Base-by-base conservation (phyloP, 176 grass and related monocot species). In the Aegilops longissima region DNA sequence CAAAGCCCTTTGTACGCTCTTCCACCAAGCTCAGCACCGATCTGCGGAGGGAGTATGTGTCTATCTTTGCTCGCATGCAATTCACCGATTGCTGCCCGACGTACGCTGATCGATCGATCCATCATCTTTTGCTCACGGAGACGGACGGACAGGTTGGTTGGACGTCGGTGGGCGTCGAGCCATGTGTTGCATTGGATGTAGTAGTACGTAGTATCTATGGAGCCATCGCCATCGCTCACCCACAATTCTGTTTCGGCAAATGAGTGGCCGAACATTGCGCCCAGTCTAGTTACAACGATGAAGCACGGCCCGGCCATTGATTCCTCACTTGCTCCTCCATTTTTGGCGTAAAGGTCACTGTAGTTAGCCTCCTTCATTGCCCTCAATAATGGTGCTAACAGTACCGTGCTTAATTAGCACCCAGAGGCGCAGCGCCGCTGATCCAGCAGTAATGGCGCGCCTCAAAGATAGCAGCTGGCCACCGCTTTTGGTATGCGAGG, bases 401-500 rank as follows among this genome's bases (percentile, higher is more conserved):
- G 6, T 59, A 59, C 56, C 56, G 18, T 9, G 56, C 56, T 21
- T 59, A 21, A 59, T 59, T 59, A 42, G 11, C 70, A 42, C 70
- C 70, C 42, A 25, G 70, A 73, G 70, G 23, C 70, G 70, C 70
- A 71, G 17, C 68, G 34, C 35, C 49, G 49, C 49, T 52, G 68
- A 59, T 35, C 45, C 3, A 4, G 66, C 59, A 87, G 80, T 87
- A 87, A 87, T 82, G 88, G 78, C 71, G 88, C 38, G 70, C 36
- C 21, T 77, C 68, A 30, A 77, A 18, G 35, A 66, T 87, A 51
- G 66, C 56, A 20, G 36, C 80, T 29, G 49, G 39, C 54, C 86
- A 68, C 71, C 86, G 25, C 59, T 51, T 76, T 21, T 34, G 61
- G 35, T 7, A 42, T 34, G 68, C 54, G 39, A 9, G 3, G 23